Conservation (phyloP, 441 rosid genomes). For the Kokia cookei region DNA sequence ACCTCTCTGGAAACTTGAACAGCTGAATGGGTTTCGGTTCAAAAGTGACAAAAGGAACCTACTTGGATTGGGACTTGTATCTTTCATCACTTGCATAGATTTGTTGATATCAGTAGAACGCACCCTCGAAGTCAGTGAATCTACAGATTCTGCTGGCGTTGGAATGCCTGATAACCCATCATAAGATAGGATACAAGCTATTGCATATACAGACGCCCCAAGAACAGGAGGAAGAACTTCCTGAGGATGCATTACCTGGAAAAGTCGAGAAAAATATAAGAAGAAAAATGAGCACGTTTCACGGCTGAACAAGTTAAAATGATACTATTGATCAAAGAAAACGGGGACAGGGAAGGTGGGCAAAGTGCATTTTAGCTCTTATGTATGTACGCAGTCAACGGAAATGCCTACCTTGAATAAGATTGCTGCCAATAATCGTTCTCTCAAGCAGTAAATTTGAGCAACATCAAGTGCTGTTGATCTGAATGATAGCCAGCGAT, state of each 20-base stretch:
- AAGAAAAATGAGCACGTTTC: background rate
- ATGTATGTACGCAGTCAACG: background rate
- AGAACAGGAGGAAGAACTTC: conserved; percentile 62
- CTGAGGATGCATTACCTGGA: conserved; percentile 64
- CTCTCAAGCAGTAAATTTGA: conserved; percentile 86
- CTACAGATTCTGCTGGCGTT: conserved; percentile 29
- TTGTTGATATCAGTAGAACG: conserved; percentile 36
- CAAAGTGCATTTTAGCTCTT: background rate
- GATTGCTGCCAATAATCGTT: conserved; percentile 68
- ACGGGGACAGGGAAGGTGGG: too few species aligned
- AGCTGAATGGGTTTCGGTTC: background rate
- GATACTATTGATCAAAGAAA: background rate
- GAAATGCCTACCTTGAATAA: conserved; percentile 55
- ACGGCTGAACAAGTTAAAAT: background rate
- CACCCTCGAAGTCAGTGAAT: conserved; percentile 41
- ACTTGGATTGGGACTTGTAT: conserved; percentile 12
- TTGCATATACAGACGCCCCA: conserved; percentile 53
- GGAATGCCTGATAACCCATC: conserved; percentile 55
- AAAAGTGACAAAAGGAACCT: conserved; percentile 19
- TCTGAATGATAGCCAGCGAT: conserved; percentile 76
- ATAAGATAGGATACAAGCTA: conserved; percentile 52
- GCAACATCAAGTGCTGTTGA: conserved; percentile 84
- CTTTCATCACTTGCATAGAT: conserved; percentile 18
- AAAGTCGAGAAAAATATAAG: conserved; percentile 5
- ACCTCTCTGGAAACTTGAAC: conserved; percentile 9